These are phyloP conservation scores for Neurospora sp. DNA, from an alignment of 495 filamentous ascomycete species.

Conservation along the genomic window DNA sequence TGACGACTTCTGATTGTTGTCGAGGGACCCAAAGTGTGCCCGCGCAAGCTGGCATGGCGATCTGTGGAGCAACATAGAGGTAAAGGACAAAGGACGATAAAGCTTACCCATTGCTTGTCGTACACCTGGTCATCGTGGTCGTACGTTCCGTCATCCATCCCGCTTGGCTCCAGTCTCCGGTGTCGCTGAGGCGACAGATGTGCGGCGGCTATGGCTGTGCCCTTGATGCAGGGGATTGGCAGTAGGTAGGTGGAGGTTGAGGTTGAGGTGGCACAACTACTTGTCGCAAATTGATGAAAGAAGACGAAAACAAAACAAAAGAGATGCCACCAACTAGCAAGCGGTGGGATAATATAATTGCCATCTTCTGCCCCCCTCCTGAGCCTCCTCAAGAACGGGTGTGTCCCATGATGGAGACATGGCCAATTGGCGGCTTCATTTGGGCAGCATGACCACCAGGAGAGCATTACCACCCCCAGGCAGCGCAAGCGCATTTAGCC, in stretches of 20 bases:
- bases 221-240: background rate
- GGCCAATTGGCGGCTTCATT: background rate
- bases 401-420: background rate
- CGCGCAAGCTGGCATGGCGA: background rate
- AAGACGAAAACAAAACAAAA: background rate
- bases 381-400: background rate
- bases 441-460: background rate
- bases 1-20: background rate
- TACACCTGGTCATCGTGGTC: conserved; percentile 5
- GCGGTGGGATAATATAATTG: background rate
- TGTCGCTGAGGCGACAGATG: background rate
- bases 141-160: background rate
- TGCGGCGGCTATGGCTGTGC: background rate
- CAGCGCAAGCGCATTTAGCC: background rate
- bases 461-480: background rate
- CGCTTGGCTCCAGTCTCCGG: background rate
- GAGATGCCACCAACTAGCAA: background rate
- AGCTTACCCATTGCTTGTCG: conserved; percentile 22
- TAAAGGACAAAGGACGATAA: background rate
- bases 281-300: background rate
- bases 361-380: background rate
- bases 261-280: background rate
- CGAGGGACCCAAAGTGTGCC: background rate
- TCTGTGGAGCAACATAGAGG: background rate
- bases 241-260: background rate